Conservation (phyloP, 1,284 basidiomycete genomes). For the Sanguinoderma infundibulare region DNA sequence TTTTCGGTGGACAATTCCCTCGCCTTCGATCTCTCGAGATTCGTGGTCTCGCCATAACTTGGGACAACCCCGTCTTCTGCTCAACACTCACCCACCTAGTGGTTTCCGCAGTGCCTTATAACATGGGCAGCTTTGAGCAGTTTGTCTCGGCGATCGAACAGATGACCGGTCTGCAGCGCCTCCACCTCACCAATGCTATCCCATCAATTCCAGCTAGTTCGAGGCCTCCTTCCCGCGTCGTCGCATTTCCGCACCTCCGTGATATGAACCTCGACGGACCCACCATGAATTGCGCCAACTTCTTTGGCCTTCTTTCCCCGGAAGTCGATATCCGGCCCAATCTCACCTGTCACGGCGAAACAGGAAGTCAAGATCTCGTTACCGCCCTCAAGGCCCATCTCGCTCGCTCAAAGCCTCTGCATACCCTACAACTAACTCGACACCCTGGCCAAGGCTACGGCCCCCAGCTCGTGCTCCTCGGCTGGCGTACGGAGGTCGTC, state of each 20-base stretch:
- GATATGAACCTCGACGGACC: neutral
- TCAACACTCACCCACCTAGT: slow-evolving; percentile 12
- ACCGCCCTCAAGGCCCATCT: neutral
- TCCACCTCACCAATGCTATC: neutral
- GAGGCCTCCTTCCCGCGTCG: neutral
- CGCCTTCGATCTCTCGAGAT: slow-evolving; percentile 11
- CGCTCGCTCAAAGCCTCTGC: neutral
- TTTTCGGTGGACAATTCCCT: slow-evolving; percentile 2
- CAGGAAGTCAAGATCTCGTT: neutral
- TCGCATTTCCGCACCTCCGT: neutral
- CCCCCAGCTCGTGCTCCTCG: neutral
- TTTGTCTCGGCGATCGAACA: neutral
- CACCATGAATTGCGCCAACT: slow-evolving; percentile 15
- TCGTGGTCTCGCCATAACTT: slow-evolving; percentile 5
- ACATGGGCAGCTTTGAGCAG: slow-evolving; percentile 3
- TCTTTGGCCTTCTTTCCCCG: slow-evolving; percentile 5
- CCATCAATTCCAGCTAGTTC: neutral
- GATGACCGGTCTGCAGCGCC: neutral
- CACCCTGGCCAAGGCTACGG: no score
- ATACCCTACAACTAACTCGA: neutral
- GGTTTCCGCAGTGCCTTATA: neutral
- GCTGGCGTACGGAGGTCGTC: neutral
- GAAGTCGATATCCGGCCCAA: neutral
- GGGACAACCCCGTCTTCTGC: slow-evolving; percentile 8
- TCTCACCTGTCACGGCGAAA: neutral